Base-by-base conservation (phyloP, 83 land plant genomes). In the Picea mariana region DNA sequence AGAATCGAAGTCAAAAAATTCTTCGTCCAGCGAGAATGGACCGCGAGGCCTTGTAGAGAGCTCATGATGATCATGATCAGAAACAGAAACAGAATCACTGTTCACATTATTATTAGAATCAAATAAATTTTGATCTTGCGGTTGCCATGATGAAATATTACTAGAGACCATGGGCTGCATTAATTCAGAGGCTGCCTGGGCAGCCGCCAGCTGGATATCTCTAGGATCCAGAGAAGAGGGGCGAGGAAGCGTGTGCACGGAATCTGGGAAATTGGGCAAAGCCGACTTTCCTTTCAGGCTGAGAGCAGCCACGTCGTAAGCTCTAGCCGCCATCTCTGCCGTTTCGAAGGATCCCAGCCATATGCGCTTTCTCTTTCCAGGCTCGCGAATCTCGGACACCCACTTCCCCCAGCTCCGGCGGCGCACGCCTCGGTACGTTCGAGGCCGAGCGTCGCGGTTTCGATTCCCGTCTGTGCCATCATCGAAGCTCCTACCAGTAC, bases 341-440 rank as follows among this genome's bases (percentile, higher is more conserved):
- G 80, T 78, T 1, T 78, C 80, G 21, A 78, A 78, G 12, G 80
- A 78, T 4, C 80, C 80, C 12, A 78, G 40, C 80, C 80, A 78
- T 15, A 78, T 78, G 12, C 60, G 52, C 11, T 60, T 78, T 26
- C 34, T 58, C 18, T 78, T 61, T 1, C 80, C 44, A 6, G 80
- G 80, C 64, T 61, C 62, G 8, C 80, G 80, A 18, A 78, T 78
- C 21, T 78, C 80, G 4, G 64, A 59, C 65, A 78, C 80, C 80
- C 80, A 78, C 59, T 78, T 78, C 23, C 80, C 80, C 80, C 80
- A 78, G 6, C 80, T 58, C 38, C 80, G 80, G 62, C 23, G 38
- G 12, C 80, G 80, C 42, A 78, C 80, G 11, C 80, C 80, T 0
- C 80, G 62, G 64, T 78, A 78, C 7, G 42, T 18, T 6, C 26